Percentiles rank a stretch among this genome's conserved stretches.
Conservation (phyloP, 2,329 filamentous ascomycete species). For the Tolypocladium nubicola region DNA sequence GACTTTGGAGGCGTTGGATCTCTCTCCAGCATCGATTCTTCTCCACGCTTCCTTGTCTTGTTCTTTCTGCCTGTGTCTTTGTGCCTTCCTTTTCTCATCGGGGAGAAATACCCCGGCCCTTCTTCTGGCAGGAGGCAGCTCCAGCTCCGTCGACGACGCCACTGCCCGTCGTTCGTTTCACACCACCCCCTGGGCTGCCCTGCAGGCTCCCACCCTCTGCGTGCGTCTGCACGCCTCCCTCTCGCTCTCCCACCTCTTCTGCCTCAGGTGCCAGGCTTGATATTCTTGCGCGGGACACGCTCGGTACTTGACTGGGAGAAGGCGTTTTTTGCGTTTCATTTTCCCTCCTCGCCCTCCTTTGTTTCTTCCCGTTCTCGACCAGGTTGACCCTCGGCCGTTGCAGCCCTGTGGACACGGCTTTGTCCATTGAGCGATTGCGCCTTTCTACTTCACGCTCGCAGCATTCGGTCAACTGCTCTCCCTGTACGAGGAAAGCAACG, state of each 20-base stretch:
- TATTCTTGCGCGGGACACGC: not conserved
- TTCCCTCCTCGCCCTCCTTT: not conserved
- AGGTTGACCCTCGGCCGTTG: constrained; percentile 48
- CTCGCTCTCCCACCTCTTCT: not conserved
- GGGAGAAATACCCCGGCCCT: not conserved
- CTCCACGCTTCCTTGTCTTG: too few species aligned
- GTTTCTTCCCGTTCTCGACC: constrained; percentile 14
- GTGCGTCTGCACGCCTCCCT: not conserved
- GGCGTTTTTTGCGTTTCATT: not conserved
- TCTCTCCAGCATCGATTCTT: too few species aligned
- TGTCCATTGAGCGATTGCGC: not conserved
- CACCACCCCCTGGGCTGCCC: not conserved
- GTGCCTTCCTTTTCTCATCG: not conserved
- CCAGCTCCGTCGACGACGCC: not conserved
- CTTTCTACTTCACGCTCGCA: constrained; percentile 1
- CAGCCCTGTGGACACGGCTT: constrained; percentile 13
- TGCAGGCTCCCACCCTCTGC: not conserved
- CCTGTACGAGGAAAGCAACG: not conserved
- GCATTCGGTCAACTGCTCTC: not conserved
- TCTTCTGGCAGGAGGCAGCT: not conserved
- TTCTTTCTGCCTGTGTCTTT: too few species aligned
- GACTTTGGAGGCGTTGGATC: too few species aligned
- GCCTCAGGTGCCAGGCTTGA: not conserved
- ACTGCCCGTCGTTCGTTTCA: not conserved
- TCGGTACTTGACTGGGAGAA: not conserved